Evolutionary conservation across 495 filamentous ascomycete genomes (phyloP).

Genomic region (Venustampulla echinocandica): DNA sequence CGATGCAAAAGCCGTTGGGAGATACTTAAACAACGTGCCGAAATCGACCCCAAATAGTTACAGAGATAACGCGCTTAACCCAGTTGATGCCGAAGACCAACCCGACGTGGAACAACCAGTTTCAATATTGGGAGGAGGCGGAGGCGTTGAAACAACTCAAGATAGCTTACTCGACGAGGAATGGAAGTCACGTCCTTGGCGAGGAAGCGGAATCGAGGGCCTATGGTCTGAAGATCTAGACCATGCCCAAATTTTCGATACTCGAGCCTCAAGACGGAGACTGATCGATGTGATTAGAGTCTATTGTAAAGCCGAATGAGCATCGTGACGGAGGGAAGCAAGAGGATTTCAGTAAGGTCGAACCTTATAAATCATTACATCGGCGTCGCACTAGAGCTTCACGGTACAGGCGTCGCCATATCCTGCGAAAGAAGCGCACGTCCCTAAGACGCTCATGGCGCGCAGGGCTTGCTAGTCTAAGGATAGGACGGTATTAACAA

Average conservation of each 20-base stretch:
- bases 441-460: no score
- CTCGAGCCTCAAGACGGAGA: slow-evolving; percentile 26
- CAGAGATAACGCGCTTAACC: slow-evolving; percentile 8
- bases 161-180: slow-evolving; percentile 15
- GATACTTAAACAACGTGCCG: slow-evolving; percentile 37
- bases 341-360: no score
- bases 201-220: slow-evolving; percentile 45
- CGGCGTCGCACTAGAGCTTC: no score
- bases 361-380: no score
- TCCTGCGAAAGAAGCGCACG: no score
- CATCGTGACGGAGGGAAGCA: not conserved
- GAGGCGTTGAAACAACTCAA: slow-evolving; percentile 8
- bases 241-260: slow-evolving; percentile 62
- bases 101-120: slow-evolving; percentile 1
- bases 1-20: slow-evolving; percentile 45
- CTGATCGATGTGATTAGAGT: slow-evolving; percentile 35
- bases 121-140: slow-evolving; percentile 5
- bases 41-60: slow-evolving; percentile 17
- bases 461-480: no score
- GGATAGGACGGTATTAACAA: no score
- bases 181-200: slow-evolving; percentile 39
- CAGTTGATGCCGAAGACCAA: slow-evolving; percentile 15
- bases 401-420: no score
- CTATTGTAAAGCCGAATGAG: slow-evolving; percentile 27
- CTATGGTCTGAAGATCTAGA: slow-evolving; percentile 55